Base-by-base conservation (phyloP, 2,329 filamentous ascomycete genomes). In the Tolypocladium ophioglossoides region DNA sequence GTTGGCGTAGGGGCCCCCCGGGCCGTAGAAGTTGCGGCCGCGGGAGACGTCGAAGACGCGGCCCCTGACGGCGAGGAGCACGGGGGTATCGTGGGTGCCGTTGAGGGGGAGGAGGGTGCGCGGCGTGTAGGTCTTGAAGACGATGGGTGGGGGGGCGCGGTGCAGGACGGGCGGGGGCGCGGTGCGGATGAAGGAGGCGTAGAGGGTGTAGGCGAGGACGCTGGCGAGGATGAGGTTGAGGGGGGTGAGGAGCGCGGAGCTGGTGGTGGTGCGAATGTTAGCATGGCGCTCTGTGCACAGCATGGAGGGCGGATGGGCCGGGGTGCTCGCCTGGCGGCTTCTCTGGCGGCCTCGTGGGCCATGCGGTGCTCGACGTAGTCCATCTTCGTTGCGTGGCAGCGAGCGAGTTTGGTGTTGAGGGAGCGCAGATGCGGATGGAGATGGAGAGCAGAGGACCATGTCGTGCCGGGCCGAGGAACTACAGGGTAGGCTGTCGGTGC, bases 21-120 rank as follows among this genome's bases (percentile, higher is more conserved):
- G 94, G 4, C 94, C 94, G 73, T 99, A 99, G 72, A 97, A 97
- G 75, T 95, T 91, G 65, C 86, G 83, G 27, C 94, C 92, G 16
- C 84, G 75, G 0, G 85, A 84, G 27, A 97, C 92, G 68, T 99
- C 94, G 68, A 96, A 97, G 59, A 97, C 86, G 51, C 84, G 84
- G 52, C 94, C 91, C 44, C 90, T 87, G 20, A 97, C 91, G n/a
- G 90, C 88, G 50, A 99, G 81, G 72, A 89, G 96, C 54, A 97
- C 89, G 51, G 89, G 89, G 61, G 74, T 76, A 63, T 78, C 79
- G 64, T 87, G 79, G 53, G 77, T 74, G 68, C 94, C 94, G 73
- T 92, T 91, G 78, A 85, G 92, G 35, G 89, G 87, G 34, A 90
- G 80, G n/a, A 99, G 83, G 4, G 89, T 89, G 44, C 75, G 84